Percentiles rank a stretch among this genome's conserved stretches.
phyloP scores from a whole-genome alignment of 768 basidiomycete genomes.

The Suillus subalutaceus region DNA sequence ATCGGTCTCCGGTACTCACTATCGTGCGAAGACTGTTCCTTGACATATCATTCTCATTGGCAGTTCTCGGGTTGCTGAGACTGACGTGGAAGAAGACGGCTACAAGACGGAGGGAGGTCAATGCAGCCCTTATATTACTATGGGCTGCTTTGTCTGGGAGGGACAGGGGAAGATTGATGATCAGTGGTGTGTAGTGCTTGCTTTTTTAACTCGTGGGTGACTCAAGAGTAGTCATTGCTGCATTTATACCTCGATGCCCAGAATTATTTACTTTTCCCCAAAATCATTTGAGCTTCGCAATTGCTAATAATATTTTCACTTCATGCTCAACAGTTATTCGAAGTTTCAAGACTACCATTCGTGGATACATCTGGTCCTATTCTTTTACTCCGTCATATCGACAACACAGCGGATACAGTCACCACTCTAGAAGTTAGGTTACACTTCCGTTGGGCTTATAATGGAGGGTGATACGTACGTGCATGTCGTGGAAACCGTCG shows the following conservation, averaged over 20 bases:
- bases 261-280: slow-evolving; percentile 5
- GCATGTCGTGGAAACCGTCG: slow-evolving; percentile 94
- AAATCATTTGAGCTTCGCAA: background rate
- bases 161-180: slow-evolving; percentile 45
- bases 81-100: slow-evolving; percentile 70
- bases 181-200: slow-evolving; percentile 45
- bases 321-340: background rate
- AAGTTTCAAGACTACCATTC: background rate
- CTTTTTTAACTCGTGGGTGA: slow-evolving; percentile 11
- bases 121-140: slow-evolving; percentile 61
- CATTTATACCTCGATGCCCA: slow-evolving; percentile 16
- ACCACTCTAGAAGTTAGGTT: slow-evolving; percentile 53
- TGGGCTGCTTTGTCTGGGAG: slow-evolving; percentile 74
- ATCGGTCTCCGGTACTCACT: slow-evolving; percentile 65
- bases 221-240: slow-evolving; percentile 11
- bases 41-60: slow-evolving; percentile 75
- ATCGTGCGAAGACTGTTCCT: slow-evolving; percentile 75
- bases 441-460: background rate
- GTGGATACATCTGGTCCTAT: slow-evolving; percentile 7
- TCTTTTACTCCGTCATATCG: slow-evolving; percentile 60
- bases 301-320: background rate
- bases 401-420: slow-evolving; percentile 96
- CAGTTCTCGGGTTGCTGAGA: slow-evolving; percentile 59
- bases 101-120: slow-evolving; percentile 69
- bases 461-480: slow-evolving; percentile 57